Conservation (phyloP, 805 yeast genomes). For the Yamadazyma insecticola region DNA sequence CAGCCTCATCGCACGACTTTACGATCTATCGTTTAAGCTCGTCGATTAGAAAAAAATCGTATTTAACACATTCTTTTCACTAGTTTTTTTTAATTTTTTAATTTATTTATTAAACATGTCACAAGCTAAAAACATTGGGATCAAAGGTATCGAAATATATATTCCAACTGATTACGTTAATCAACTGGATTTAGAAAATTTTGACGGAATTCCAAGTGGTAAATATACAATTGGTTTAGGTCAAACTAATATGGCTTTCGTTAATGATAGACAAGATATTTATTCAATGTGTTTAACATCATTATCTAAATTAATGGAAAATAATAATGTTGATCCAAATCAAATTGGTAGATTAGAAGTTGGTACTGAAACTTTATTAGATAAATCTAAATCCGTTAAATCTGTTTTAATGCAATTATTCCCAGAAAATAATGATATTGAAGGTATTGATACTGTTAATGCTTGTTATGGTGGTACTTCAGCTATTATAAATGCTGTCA, state of each 20-base stretch:
- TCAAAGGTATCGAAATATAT: conserved; percentile 92
- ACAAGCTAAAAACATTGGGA: conserved; percentile 72
- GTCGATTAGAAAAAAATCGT: too few species aligned
- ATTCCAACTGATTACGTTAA: conserved; percentile 69
- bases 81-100: too few species aligned
- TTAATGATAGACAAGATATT: conserved; percentile 95
- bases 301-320: conserved; percentile 65
- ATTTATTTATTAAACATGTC: conserved; percentile 19
- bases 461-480: conserved; percentile 99
- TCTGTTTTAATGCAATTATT: conserved; percentile 92
- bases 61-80: too few species aligned
- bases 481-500: conserved; percentile 87
- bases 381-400: conserved; percentile 95
- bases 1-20: too few species aligned
- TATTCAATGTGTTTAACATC: conserved; percentile 94
- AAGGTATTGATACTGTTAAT: conserved; percentile 92
- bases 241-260: conserved; percentile 97
- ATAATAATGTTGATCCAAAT: conserved; percentile 77
- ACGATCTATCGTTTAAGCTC: too few species aligned
- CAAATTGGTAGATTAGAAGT: conserved; percentile 93
- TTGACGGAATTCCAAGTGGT: conserved; percentile 85
- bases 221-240: conserved; percentile 98
- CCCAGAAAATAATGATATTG: conserved; percentile 83
- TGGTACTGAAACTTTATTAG: conserved; percentile 95
- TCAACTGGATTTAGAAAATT: conserved; percentile 82